These are phyloP conservation scores for Biscogniauxia marginata DNA, from an alignment of 2,329 filamentous ascomycete genomes.

Conservation along the genomic window DNA sequence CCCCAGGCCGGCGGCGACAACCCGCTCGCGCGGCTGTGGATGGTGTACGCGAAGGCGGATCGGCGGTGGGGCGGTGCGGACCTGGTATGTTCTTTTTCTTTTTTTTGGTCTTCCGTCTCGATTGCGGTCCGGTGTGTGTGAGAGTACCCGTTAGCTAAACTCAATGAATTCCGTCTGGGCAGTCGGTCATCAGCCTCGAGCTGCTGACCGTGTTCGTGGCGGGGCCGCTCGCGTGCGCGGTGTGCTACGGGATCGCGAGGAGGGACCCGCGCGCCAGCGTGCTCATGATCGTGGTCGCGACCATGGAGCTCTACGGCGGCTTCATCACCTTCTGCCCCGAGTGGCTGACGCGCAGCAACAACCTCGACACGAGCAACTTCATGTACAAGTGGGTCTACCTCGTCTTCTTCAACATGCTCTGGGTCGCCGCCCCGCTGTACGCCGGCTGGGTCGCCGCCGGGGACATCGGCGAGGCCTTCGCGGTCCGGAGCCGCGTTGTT, in stretches of 20 bases:
- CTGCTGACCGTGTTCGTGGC: conserved; percentile 63
- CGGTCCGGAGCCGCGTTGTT: conserved; percentile 34
- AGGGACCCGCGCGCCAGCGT: conserved; percentile 55
- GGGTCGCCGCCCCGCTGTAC: conserved; percentile 64
- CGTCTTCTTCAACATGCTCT: conserved; percentile 67
- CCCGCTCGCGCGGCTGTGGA: conserved; percentile 61
- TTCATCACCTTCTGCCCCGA: conserved; percentile 73
- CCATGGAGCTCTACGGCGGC: conserved; percentile 65
- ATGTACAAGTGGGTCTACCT: conserved; percentile 69
- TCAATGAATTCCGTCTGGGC: background rate
- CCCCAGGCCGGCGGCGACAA: conserved; percentile 55
- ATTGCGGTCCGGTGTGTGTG: too few relatives aligned
- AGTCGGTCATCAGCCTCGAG: conserved; percentile 63
- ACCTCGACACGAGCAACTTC: conserved; percentile 64
- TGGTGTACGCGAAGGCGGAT: conserved; percentile 67
- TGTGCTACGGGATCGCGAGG: conserved; percentile 60
- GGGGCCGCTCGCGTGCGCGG: conserved; percentile 57
- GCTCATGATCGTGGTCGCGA: conserved; percentile 64
- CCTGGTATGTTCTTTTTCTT: conserved; percentile 40
- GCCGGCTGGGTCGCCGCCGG: conserved; percentile 52
- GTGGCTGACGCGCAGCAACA: conserved; percentile 62
- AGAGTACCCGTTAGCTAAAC: too few relatives aligned
- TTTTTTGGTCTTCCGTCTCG: too few relatives aligned
- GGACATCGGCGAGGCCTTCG: conserved; percentile 57
- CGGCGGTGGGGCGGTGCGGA: conserved; percentile 63